phyloP scores from a whole-genome alignment of 2,329 filamentous ascomycete genomes.

The Alternaria sp. region DNA sequence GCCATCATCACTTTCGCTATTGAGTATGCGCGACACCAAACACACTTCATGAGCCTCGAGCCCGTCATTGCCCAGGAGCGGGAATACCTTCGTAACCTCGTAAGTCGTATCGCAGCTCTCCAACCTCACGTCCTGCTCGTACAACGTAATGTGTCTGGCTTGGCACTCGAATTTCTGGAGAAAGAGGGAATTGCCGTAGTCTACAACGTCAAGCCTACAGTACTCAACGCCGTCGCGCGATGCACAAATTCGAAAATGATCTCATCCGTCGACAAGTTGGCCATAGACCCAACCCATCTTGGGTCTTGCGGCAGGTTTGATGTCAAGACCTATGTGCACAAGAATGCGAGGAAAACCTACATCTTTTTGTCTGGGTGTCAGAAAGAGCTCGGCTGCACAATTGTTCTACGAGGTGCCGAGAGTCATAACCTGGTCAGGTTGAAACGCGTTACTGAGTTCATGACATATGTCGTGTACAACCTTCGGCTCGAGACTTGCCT shows the following conservation, averaged over 20 bases:
- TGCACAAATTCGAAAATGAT: constrained; percentile 93
- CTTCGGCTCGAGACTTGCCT: constrained; percentile 93
- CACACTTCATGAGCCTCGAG: constrained; percentile 97
- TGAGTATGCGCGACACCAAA: constrained; percentile 90
- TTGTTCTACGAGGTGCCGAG: constrained; percentile 83
- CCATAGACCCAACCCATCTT: constrained; percentile 74
- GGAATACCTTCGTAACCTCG: constrained; percentile 89
- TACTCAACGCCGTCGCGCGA: constrained; percentile 91
- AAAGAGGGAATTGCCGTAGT: constrained; percentile 90
- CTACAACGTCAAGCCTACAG: constrained; percentile 95
- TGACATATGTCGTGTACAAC: constrained; percentile 99
- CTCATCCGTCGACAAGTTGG: constrained; percentile 92
- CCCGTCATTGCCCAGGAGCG: constrained; percentile 96
- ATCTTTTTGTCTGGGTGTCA: constrained; percentile 92
- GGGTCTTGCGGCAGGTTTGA: constrained; percentile 88
- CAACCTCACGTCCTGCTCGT: constrained; percentile 87
- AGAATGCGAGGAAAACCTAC: constrained; percentile 87
- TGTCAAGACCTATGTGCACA: constrained; percentile 91
- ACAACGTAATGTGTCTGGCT: constrained; percentile 88
- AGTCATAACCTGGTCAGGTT: constrained; percentile 74
- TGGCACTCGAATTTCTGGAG: constrained; percentile 86
- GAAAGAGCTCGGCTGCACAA: constrained; percentile 91
- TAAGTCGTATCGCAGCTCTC: constrained; percentile 86
- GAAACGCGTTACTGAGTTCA: constrained; percentile 95
- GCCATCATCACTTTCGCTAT: constrained; percentile 94